Base-by-base conservation (phyloP, 208 protist genomes). In the Wallacemonas sp. region DNA sequence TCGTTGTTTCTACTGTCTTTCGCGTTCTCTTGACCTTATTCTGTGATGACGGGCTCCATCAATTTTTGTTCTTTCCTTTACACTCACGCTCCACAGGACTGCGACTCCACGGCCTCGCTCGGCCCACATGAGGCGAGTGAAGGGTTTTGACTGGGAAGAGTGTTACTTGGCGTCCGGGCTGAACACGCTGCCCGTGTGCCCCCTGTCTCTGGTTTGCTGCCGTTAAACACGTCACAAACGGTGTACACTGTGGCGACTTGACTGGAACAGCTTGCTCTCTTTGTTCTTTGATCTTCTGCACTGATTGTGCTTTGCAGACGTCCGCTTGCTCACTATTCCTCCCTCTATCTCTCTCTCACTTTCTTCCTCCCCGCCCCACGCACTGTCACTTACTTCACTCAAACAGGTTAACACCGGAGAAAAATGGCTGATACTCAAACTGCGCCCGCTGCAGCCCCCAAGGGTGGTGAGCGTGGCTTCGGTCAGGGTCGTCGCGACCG, bases 361-460 rank as follows among this genome's bases (percentile, higher is more conserved):
- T n/a, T 71, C 68, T 58, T 30, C 24, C 13, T 68, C 29, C 50
- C 62, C 39, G 17, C 45, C 55, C 27, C 52, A 34, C 30, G 34
- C 17, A 33, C 30, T 50, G 44, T 38, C 33, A 37, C 45, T 66
- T 59, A 63, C 24, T 29, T 27, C 41, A 12, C 12, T 53, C 24
- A 41, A 33, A 63, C 6, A 50, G 58, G 39, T 17, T 57, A 45
- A 52, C 9, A 75, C 94, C 17, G 98, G 94, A 94, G 92, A 98
- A 45, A 30, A 63, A 6, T 98, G 97, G 59, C 81, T 98, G 32
- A 59, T 36, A 37, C 60, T 34, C n/a, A 73, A 62, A 3, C 76
- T 82, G 45, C 53, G 21, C 38, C 60, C 26, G 30, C 60, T 50
- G 41, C 32, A 41, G 58, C 38, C 39, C 22, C 58, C 33, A 46